Evolutionary conservation across 208 protist species (phyloP).

Genomic region (Strigomonas galati): DNA sequence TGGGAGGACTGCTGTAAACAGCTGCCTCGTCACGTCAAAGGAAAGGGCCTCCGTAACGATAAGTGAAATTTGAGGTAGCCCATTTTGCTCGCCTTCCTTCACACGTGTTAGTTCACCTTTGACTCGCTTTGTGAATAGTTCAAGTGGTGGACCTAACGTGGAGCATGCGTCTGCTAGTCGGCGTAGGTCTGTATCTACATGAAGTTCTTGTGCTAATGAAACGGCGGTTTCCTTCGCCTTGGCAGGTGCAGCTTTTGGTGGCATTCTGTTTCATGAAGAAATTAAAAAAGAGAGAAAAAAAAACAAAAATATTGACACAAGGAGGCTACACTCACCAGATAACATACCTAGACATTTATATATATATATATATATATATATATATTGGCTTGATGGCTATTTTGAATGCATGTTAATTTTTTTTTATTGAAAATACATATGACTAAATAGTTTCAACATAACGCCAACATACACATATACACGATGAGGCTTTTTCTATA

Average conservation of each 20-base stretch:
- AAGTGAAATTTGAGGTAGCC: slow-evolving; percentile 69
- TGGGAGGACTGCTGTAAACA: slow-evolving; percentile 57
- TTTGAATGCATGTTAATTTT: not conserved
- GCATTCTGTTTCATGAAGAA: slow-evolving; percentile 2
- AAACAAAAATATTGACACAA: not conserved
- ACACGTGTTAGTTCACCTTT: slow-evolving; percentile 64
- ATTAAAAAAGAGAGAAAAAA: slow-evolving; percentile 27
- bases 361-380: slow-evolving; percentile 3
- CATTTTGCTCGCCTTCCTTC: slow-evolving; percentile 77
- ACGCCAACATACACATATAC: not conserved
- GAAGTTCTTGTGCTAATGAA: slow-evolving; percentile 57
- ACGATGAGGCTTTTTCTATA: not conserved
- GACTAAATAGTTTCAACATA: too few relatives aligned
- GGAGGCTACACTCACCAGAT: slow-evolving; percentile 8
- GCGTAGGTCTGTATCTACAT: slow-evolving; percentile 71
- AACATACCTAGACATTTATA: not conserved
- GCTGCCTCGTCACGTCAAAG: slow-evolving; percentile 36
- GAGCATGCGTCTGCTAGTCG: slow-evolving; percentile 56
- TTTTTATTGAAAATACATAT: not conserved
- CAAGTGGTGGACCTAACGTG: slow-evolving; percentile 43
- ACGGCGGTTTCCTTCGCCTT: slow-evolving; percentile 43
- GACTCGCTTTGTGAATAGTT: slow-evolving; percentile 66
- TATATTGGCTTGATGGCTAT: not conserved
- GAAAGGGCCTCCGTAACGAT: slow-evolving; percentile 57
- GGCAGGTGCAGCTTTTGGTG: slow-evolving; percentile 7